Evolutionary conservation across 305 asterid species (phyloP).

Genomic region (Galium porrigens): DNA sequence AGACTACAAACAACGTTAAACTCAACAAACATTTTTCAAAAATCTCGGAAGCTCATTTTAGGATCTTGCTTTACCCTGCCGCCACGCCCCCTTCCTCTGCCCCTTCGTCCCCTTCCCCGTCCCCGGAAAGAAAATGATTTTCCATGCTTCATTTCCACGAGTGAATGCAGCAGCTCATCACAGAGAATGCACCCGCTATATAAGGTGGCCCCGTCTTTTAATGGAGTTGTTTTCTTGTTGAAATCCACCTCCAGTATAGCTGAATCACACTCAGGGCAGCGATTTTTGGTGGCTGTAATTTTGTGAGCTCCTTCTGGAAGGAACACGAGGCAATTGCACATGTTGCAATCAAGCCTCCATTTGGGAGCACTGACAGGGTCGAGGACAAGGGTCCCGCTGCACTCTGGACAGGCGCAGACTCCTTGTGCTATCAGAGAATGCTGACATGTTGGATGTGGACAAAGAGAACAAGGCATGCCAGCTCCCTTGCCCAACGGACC

Average conservation of each 20-base stretch:
- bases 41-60: constrained; percentile 80
- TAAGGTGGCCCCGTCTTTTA: constrained; percentile 57
- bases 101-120: constrained; percentile 52
- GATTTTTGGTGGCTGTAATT: constrained; percentile 56
- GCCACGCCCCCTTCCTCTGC: constrained; percentile 41
- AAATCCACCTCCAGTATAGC: constrained; percentile 75
- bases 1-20: not conserved
- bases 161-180: constrained; percentile 67
- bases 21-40: constrained; percentile 20
- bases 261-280: constrained; percentile 63
- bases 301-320: constrained; percentile 86
- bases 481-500: constrained; percentile 55
- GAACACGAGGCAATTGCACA: constrained; percentile 73
- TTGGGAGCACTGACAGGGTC: constrained; percentile 80
- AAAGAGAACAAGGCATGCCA: constrained; percentile 88
- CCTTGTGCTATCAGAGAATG: constrained; percentile 78
- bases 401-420: constrained; percentile 86
- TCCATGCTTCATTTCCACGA: constrained; percentile 79
- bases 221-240: constrained; percentile 79
- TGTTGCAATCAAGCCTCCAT: constrained; percentile 76
- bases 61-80: constrained; percentile 52
- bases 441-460: constrained; percentile 78
- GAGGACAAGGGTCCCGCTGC: constrained; percentile 70
- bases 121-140: constrained; percentile 35
- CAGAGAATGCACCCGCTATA: constrained; percentile 73